These are phyloP conservation scores for Letharia columbiana DNA, from an alignment of 495 filamentous ascomycete genomes.

Conservation along the genomic window DNA sequence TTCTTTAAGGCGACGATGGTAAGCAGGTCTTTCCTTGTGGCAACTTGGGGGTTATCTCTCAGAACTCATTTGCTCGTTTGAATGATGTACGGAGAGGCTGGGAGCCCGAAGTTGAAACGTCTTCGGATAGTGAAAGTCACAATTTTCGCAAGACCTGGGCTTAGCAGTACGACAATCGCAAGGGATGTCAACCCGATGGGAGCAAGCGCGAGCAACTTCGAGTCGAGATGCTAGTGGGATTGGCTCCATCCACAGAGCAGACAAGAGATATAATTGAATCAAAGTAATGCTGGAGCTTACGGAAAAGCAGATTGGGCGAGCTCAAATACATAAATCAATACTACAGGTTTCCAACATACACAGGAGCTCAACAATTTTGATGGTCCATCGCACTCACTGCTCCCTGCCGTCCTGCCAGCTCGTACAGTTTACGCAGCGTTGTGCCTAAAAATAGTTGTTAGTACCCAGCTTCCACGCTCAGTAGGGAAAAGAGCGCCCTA, in stretches of 20 bases:
- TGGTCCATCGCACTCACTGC: slow-evolving; percentile 28
- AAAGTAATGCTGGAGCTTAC: not conserved
- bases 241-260: not conserved
- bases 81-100: no score
- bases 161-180: not conserved
- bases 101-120: no score
- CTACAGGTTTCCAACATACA: not conserved
- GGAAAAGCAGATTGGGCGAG: not conserved
- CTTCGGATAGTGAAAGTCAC: no score
- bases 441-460: slow-evolving; percentile 37
- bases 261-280: not conserved
- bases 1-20: no score
- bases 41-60: no score
- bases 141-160: no score
- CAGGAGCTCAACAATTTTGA: not conserved
- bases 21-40: no score
- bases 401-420: slow-evolving; percentile 75
- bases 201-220: no score
- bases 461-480: not conserved
- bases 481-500: slow-evolving; percentile 26
- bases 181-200: no score
- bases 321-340: not conserved
- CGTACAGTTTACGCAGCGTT: slow-evolving; percentile 61
- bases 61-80: no score
- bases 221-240: not conserved